Percentiles rank a stretch among this genome's conserved stretches.
These are phyloP conservation scores for Phialophora tarda DNA, from an alignment of 2,329 filamentous ascomycete genomes.

Conservation along the genomic window DNA sequence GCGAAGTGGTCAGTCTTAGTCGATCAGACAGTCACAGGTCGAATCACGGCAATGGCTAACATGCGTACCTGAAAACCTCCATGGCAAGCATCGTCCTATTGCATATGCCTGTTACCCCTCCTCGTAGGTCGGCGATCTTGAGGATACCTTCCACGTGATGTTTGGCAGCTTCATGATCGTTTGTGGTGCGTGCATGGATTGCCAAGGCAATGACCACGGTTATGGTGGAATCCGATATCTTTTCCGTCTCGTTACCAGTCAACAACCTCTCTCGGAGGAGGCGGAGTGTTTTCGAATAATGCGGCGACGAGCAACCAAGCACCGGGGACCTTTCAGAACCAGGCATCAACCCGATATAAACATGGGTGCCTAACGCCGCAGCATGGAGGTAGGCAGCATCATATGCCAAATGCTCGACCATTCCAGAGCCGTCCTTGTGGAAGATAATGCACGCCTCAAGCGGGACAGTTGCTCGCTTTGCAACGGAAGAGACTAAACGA, in stretches of 20 bases:
- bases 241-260: slow-evolving; percentile 6
- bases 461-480: slow-evolving; percentile 45
- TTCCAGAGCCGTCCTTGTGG: slow-evolving; percentile 38
- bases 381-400: slow-evolving; percentile 49
- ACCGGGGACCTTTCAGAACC: slow-evolving; percentile 15
- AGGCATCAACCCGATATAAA: slow-evolving; percentile 42
- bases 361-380: slow-evolving; percentile 45
- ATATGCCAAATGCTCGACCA: slow-evolving; percentile 43
- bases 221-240: slow-evolving; percentile 44
- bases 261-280: slow-evolving; percentile 44
- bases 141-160: slow-evolving; percentile 49
- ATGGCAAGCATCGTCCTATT: slow-evolving; percentile 46
- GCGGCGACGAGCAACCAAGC: slow-evolving; percentile 32
- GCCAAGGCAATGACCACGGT: slow-evolving; percentile 45
- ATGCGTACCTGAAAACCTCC: slow-evolving; percentile 45
- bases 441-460: slow-evolving; percentile 45
- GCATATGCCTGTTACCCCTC: slow-evolving; percentile 44
- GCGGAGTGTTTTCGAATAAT: slow-evolving; percentile 42
- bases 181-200: slow-evolving; percentile 41
- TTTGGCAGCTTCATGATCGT: slow-evolving; percentile 42
- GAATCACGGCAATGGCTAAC: not conserved
- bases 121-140: slow-evolving; percentile 48
- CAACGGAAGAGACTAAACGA: slow-evolving; percentile 43
- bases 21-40: not conserved
- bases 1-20: not conserved